These are phyloP conservation scores for Xylariaceae sp. DNA, from an alignment of 2,329 filamentous ascomycete genomes.

Conservation along the genomic window DNA sequence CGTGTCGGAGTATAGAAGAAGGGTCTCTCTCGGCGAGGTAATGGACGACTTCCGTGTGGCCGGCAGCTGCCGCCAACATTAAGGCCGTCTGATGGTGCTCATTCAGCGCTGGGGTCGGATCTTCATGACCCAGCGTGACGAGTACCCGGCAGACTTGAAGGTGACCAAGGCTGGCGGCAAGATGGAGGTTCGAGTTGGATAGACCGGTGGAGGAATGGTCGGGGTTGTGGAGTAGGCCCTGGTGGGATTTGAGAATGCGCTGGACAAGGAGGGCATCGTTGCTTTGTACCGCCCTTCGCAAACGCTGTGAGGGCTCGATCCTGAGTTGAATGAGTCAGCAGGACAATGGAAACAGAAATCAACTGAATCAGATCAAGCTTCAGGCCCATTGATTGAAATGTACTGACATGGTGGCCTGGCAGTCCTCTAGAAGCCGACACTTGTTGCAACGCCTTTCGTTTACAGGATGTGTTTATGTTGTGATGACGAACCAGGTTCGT, in stretches of 20 bases:
- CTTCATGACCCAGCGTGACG: slow-evolving; percentile 70
- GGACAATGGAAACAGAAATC: too few relatives aligned
- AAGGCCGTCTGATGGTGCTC: slow-evolving; percentile 76
- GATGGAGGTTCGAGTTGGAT: slow-evolving; percentile 79
- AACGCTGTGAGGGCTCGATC: slow-evolving; percentile 70
- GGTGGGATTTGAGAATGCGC: slow-evolving; percentile 73
- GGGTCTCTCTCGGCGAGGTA: slow-evolving; percentile 64
- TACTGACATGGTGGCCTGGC: too few relatives aligned
- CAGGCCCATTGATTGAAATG: too few relatives aligned
- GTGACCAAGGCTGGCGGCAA: slow-evolving; percentile 71
- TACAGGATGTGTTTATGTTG: too few relatives aligned
- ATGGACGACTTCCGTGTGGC: slow-evolving; percentile 70
- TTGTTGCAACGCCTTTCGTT: too few relatives aligned
- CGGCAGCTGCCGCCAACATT: slow-evolving; percentile 68
- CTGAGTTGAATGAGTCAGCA: slow-evolving; percentile 8
- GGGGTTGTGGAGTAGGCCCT: slow-evolving; percentile 70
- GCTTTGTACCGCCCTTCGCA: slow-evolving; percentile 76
- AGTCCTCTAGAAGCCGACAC: too few relatives aligned
- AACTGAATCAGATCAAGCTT: too few relatives aligned
- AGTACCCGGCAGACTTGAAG: slow-evolving; percentile 65
- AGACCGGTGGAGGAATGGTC: slow-evolving; percentile 64
- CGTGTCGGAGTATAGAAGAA: slow-evolving; percentile 58
- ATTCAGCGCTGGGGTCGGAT: slow-evolving; percentile 69
- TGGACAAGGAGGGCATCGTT: slow-evolving; percentile 68
- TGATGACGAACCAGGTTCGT: too few relatives aligned